Evolutionary conservation across 2,329 filamentous ascomycete genomes (phyloP), one percentile per base, ranked within the genome.

Genomic region (Metarhizium robertsii): DNA sequence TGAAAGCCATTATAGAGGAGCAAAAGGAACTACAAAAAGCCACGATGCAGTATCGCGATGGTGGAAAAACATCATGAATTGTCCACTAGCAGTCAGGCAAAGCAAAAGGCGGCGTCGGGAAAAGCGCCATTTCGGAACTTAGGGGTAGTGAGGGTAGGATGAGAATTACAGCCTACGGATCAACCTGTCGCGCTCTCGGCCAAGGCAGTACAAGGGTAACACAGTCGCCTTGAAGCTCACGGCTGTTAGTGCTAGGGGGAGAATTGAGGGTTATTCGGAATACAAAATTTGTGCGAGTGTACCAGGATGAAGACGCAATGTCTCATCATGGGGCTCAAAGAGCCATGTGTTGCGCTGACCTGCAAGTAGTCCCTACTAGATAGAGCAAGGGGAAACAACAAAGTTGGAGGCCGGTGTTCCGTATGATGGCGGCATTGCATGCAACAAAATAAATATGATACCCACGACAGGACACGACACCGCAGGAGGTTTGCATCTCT

Each of bases 1-100:
- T 78, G 13, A 72, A 73, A 65, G 67, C 72, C 49, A 71, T 78
- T 58, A 69, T 78, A 51, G 70, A 73, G 53, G 74, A 73, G 58
- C 72, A 75, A 58, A 69, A 68, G 14, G 66, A 61, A 1, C 56
- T 67, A 13, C 61, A 62, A 49, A 58, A 66, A 34, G 58, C 58
- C 11, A 58, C 58, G 6, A 42, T 59, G 54, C 56, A 56, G 18
- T 51, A 49, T 34, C 45, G 46, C n/a, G 47, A 54, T 3, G 34
- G 32, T 8, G 36, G 49, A 7, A 55, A 48, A 6, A 46, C 48
- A 29, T 32, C 56, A 50, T 57, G 56, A 57, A 38, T 8, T 8
- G n/a, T 43, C 38, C 20, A 30, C 32, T 7, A 16, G 13, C 14
- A 14, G 38, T 16, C 38, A 13, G 10, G 10, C 13, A 16, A 40